Evolutionary conservation across 768 basidiomycete species (phyloP), one percentile per base, ranked within the genome.

Genomic region (Tricholoma flavovirens): DNA sequence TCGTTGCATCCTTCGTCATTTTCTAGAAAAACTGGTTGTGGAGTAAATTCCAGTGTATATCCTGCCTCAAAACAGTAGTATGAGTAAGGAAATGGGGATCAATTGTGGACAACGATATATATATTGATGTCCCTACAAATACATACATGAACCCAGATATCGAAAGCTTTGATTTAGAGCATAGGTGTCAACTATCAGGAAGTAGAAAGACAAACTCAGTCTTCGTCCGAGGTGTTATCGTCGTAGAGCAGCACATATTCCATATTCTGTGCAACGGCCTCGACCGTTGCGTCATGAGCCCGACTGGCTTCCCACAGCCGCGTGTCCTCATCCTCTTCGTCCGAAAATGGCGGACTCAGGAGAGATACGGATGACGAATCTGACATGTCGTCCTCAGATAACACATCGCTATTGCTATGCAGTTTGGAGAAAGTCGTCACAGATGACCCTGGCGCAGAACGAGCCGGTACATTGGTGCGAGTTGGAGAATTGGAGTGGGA

Each of bases 211-310:
- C 7, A 26, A 17, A 10, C 26, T 66, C 51, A 70, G 30, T 81
- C 80, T 38, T 79, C 82, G 32, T 83, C 82, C 0, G 81, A 81
- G 6, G 79, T 80, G 50, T 74, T 75, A 58, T 83, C 83, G 64
- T 88, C 88, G 60, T 87, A 90, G 56, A 90, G 67, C 55, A 90
- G 75, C 12, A 89, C 86, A 63, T 87, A 90, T 58, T 89, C 87
- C 60, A 79, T 68, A 5, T 66, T 66, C 35, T 75, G 70, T 36
- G 63, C 59, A 9, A 58, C 54, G 59, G 71, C 51, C 57, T 67
- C 58, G 49, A 57, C 57, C 66, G 72, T 33, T 4, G 73, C 68
- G 21, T 73, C 71, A 22, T 43, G 19, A 6, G 75, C 72, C 22
- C 77, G 77, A 50, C 78, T 82, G 55, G 84, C 86, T 56, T 81